Evolutionary conservation across 257 asterid species (phyloP), one percentile per base, ranked within the genome.

Genomic region (Euphrasia confusa): DNA sequence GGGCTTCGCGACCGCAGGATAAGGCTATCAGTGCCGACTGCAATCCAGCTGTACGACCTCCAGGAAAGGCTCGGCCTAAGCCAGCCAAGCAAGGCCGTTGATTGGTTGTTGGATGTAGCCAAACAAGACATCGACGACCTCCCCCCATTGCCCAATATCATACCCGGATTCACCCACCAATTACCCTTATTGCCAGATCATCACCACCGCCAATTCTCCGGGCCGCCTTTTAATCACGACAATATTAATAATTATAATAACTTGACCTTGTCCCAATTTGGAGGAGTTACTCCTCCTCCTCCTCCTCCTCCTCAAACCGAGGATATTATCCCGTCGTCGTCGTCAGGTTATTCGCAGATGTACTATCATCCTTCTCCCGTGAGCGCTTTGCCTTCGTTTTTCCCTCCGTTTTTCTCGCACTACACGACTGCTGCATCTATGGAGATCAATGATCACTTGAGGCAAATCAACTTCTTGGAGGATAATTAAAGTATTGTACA

Each of bases 21-120:
- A 52, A 55, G 96, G 54, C 87, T 88, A 0, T 88, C 95, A 0
- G 88, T 81, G 0, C 92, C 96, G 0, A 85, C 92, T 3, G 96
- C 95, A 1, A 65, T 88, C 58, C 89, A 80, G 66, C 80, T 88
- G 63, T 88, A 88, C 64, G 95, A 85, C 28, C 95, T 88, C 18
- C 96, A 88, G 61, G 92, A 88, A 11, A 67, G 79, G 75, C 94
- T 88, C 17, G 92, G 96, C 1, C 75, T 88, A 4, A 77, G 66
- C 79, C 96, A 88, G 55, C 96, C 96, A 0, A 88, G 96, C 70
- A 88, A 88, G 45, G 96, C 80, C 60, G 82, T 88, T 7, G 95
- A 88, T 69, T 88, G 96, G 96, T 28, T 88, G 17, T 63, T 88
- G 3, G 89, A 88, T 27, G 83, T 75, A 12, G 77, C 94, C 1